Evolutionary conservation across 1,139 yeast species (phyloP).

Genomic region (Pichia sp.): DNA sequence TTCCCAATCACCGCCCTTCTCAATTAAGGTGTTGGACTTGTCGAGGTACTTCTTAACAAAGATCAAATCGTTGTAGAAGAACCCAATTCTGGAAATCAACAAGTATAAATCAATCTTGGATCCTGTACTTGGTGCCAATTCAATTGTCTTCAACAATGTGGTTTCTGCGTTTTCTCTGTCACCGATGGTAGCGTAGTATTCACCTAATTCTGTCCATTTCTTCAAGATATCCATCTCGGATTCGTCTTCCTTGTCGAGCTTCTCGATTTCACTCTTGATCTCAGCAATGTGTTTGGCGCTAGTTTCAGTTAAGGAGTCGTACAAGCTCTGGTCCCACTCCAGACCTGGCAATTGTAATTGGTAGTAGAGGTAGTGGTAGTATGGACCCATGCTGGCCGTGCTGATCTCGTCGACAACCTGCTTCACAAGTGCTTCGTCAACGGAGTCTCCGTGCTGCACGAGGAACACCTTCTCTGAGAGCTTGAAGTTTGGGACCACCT

Average conservation of each 20-base stretch:
- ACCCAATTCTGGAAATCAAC: slow-evolving; percentile 81
- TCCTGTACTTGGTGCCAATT: slow-evolving; percentile 83
- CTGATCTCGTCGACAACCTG: slow-evolving; percentile 55
- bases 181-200: slow-evolving; percentile 82
- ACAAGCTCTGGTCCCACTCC: slow-evolving; percentile 60
- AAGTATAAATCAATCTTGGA: slow-evolving; percentile 83
- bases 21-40: slow-evolving; percentile 71
- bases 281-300: slow-evolving; percentile 58
- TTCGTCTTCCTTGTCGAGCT: slow-evolving; percentile 85
- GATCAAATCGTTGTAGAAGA: slow-evolving; percentile 77
- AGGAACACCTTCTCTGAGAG: slow-evolving; percentile 78
- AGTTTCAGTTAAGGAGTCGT: slow-evolving; percentile 45
- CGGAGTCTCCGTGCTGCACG: slow-evolving; percentile 35
- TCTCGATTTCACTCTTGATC: slow-evolving; percentile 62
- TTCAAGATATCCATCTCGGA: slow-evolving; percentile 82
- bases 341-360: slow-evolving; percentile 41
- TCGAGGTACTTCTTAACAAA: slow-evolving; percentile 74
- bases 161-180: slow-evolving; percentile 73
- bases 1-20: slow-evolving; percentile 99
- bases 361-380: slow-evolving; percentile 65
- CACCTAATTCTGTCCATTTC: slow-evolving; percentile 79
- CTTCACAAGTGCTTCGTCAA: slow-evolving; percentile 33
- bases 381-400: slow-evolving; percentile 74
- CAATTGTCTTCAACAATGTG: slow-evolving; percentile 73
- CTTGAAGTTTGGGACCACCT: slow-evolving; percentile 67